A percentile compares a stretch with the other conserved stretches of the same genome.
Evolutionary conservation across 1,139 yeast species (phyloP).

Genomic region (Nadsonia commutata): DNA sequence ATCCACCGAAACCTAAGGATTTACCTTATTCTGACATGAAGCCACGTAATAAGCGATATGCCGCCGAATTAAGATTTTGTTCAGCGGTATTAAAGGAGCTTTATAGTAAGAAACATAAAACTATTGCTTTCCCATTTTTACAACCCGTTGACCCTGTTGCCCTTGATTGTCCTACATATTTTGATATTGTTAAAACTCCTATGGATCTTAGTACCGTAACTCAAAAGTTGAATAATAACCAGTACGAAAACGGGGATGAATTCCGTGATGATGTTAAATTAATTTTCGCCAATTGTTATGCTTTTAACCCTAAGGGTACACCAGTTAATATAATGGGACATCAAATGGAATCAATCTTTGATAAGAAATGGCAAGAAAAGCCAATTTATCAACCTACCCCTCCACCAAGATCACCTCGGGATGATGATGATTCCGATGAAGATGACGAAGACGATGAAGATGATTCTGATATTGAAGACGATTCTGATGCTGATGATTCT

Average conservation of each 20-base stretch:
- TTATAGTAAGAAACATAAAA: slow-evolving; percentile 66
- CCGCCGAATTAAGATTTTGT: slow-evolving; percentile 80
- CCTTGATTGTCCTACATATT: slow-evolving; percentile 78
- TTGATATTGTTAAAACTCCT: slow-evolving; percentile 73
- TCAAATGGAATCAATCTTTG: slow-evolving; percentile 70
- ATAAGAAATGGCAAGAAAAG: slow-evolving; percentile 77
- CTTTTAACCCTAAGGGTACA: slow-evolving; percentile 88
- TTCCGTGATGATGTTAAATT: slow-evolving; percentile 72
- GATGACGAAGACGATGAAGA: neutral
- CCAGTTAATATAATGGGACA: slow-evolving; percentile 96
- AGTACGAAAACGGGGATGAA: slow-evolving; percentile 78
- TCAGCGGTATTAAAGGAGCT: slow-evolving; percentile 72
- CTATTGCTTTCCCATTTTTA: slow-evolving; percentile 76
- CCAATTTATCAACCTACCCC: slow-evolving; percentile 65
- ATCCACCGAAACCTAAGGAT: slow-evolving; percentile 92
- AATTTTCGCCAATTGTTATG: slow-evolving; percentile 77
- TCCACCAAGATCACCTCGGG: slow-evolving; percentile 23
- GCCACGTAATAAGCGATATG: slow-evolving; percentile 85
- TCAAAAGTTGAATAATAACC: slow-evolving; percentile 67
- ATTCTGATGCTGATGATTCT: slow-evolving; percentile 32
- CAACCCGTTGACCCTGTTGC: slow-evolving; percentile 95
- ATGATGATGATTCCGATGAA: neutral
- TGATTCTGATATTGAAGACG: slow-evolving; percentile 17
- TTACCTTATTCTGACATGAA: slow-evolving; percentile 65
- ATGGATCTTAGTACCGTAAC: slow-evolving; percentile 90